Base-by-base conservation (phyloP, 2,329 filamentous ascomycete genomes). In the Pestalotiopsis sp. region DNA sequence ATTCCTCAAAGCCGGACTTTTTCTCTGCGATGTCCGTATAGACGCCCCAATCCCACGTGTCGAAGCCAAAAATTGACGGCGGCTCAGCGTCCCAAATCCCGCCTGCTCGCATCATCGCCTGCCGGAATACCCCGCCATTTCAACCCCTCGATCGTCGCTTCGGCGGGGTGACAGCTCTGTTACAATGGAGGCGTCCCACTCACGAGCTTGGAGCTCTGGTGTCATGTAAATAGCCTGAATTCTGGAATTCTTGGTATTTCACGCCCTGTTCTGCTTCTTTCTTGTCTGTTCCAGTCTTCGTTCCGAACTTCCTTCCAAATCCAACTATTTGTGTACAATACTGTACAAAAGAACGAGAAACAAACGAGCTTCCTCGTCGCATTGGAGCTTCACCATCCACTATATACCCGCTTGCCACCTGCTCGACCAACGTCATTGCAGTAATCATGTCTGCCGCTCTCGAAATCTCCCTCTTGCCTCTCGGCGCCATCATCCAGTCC, bases 401-500 rank as follows among this genome's bases (percentile, higher is more conserved):
- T 36, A 36, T 36, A 36, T 7, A 27, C 27, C 56, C 6, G n/a
- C 56, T 23, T 27, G 56, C 17, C 17, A 14, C 27, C 11, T 58
- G 27, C n/a, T 58, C 56, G n/a, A 27, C 7, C 45, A 20, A 52
- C 45, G 20, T 52, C 45, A 62, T 36, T 39, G 38, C n/a, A 20
- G 17, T 27, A 61, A 59, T 36, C n/a, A 56, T 68, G 61, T 52
- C 64, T 61, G 70, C 85, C 82, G 72, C 82, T 56, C 78, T 86
- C 77, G 81, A 85, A 49, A 78, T 86, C 58, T 87, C 86, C 58
- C 93, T 95, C 81, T 84, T 95, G 70, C 90, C 92, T 27, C 85
- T 93, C 64, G 93, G 93, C 71, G 93, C 92, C 75, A 93, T 93
- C 78, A 91, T 96, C 78, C 91, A 98, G 79, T 88, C 92, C 76